Evolutionary conservation across 371 early-diverging fungal species (phyloP), one percentile per base, ranked within the genome.

Genomic region (Mycotypha africana): DNA sequence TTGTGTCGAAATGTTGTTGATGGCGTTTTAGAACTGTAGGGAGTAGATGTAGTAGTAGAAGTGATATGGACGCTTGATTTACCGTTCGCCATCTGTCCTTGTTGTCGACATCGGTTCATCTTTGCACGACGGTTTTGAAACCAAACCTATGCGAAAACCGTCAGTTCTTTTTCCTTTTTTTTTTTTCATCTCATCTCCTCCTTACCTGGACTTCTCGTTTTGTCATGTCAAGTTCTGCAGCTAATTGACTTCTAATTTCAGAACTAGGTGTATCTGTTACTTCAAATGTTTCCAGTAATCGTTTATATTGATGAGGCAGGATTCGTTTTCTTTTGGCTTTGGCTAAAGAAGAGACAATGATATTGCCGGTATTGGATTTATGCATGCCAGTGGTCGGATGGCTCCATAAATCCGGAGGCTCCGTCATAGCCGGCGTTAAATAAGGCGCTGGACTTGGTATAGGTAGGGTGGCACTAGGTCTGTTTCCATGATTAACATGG

Each of bases 81-180:
- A 28, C 28, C 11, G 11, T 11, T 28, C 5, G 8, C 11, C 5
- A 5, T 28, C 8, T 11, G 28, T 28, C 11, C 8, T 28, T 28
- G 28, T 11, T 28, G 28, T 28, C 28, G 5, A 28, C 11, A 11
- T 28, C 28, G 5, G 11, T 88, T 92, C 16, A 81, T 78, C 60
- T 91, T 92, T 9, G 93, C 92, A 38, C 98, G 80, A 53, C 91
- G 77, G 78, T 97, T 97, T 65, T 97, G 98, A 78, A 97, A 97
- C 98, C 98, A 96, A 48, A 96, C 90, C 70, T 95, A 91, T 9
- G 25, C 12, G 10, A 33, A 14, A 15, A 23, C n/a, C n/a, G n/a
- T n/a, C n/a, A n/a, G n/a, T n/a, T n/a, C n/a, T n/a, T n/a, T n/a
- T n/a, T n/a, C n/a, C n/a, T n/a, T n/a, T n/a, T n/a, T n/a, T n/a